Percentiles rank a stretch among this genome's conserved stretches.
Conservation (phyloP, 305 asterid genomes). For the Ruellia speciosa region DNA sequence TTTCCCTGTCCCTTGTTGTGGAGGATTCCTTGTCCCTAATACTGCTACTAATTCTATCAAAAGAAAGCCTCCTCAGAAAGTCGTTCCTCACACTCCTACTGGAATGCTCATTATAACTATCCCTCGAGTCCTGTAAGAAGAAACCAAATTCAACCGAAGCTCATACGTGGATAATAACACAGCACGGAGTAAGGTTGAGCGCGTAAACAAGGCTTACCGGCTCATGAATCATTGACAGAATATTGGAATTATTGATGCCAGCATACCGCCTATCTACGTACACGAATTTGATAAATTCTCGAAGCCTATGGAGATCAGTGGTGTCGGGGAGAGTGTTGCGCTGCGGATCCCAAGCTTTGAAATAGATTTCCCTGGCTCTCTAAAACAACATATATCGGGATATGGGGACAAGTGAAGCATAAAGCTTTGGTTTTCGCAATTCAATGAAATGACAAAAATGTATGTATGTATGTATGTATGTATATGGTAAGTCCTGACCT, state of each 20-base stretch:
- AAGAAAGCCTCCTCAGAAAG: slow-evolving; percentile 29
- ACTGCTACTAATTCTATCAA: slow-evolving; percentile 26
- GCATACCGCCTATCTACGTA: slow-evolving; percentile 61
- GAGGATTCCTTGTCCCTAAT: slow-evolving; percentile 35
- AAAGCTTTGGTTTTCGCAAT: not conserved
- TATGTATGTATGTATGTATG: not conserved
- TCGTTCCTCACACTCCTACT: slow-evolving; percentile 31
- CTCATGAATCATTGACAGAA: slow-evolving; percentile 23
- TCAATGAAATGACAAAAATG: too few species aligned
- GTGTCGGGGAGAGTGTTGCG: slow-evolving; percentile 52
- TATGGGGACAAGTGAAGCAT: not conserved
- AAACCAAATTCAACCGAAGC: not conserved
- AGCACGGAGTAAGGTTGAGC: slow-evolving; percentile 7
- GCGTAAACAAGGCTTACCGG: slow-evolving; percentile 33
- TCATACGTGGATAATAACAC: too few species aligned
- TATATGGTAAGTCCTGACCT: slow-evolving; percentile 32
- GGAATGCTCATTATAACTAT: slow-evolving; percentile 23
- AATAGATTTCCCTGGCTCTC: slow-evolving; percentile 71
- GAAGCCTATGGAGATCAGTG: slow-evolving; percentile 65
- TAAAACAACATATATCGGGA: slow-evolving; percentile 18
- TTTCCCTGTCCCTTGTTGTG: slow-evolving; percentile 20
- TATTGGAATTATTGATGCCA: slow-evolving; percentile 38
- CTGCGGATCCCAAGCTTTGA: slow-evolving; percentile 70
- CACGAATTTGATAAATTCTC: slow-evolving; percentile 62
- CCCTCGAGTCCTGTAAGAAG: slow-evolving; percentile 31